These are phyloP conservation scores for Litchi chinensis DNA, from an alignment of 345 rosid genomes.

Conservation along the genomic window DNA sequence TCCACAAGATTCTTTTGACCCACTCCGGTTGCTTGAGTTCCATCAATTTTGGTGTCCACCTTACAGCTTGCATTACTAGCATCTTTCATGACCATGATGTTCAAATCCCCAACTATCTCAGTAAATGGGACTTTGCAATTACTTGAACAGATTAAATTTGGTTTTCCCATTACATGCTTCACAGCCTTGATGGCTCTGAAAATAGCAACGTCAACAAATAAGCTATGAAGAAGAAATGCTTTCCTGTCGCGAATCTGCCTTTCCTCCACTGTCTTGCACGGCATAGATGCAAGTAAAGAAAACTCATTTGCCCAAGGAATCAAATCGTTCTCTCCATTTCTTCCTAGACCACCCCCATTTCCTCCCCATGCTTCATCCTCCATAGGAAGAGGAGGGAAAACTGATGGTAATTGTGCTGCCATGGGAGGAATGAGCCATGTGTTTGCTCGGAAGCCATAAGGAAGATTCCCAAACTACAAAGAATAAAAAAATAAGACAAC, in stretches of 20 bases:
- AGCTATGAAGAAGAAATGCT: slow-evolving; percentile 94
- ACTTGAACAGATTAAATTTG: slow-evolving; percentile 30
- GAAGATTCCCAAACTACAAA: slow-evolving; percentile 95
- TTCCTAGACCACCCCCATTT: slow-evolving; percentile 91
- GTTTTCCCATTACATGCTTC: slow-evolving; percentile 54
- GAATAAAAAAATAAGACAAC: background rate
- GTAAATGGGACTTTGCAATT: slow-evolving; percentile 41
- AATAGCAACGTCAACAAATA: slow-evolving; percentile 85
- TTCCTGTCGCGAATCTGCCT: slow-evolving; percentile 93
- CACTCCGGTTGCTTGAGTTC: slow-evolving; percentile 65
- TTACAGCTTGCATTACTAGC: slow-evolving; percentile 74
- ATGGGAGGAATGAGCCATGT: slow-evolving; percentile 93
- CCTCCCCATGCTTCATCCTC: slow-evolving; percentile 98
- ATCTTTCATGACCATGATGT: slow-evolving; percentile 59
- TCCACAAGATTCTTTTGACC: slow-evolving; percentile 60
- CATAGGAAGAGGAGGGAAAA: slow-evolving; percentile 70
- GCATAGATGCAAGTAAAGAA: slow-evolving; percentile 77
- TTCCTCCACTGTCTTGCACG: slow-evolving; percentile 88
- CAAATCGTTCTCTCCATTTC: slow-evolving; percentile 72
- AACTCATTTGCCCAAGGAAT: slow-evolving; percentile 88
- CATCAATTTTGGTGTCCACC: slow-evolving; percentile 92
- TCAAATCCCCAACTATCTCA: slow-evolving; percentile 79
- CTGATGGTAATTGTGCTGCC: slow-evolving; percentile 71
- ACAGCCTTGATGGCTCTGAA: slow-evolving; percentile 82
- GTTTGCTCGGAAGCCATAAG: slow-evolving; percentile 96